These are phyloP conservation scores for Gymnopilus dilepis DNA, from an alignment of 768 basidiomycete species.

Conservation along the genomic window DNA sequence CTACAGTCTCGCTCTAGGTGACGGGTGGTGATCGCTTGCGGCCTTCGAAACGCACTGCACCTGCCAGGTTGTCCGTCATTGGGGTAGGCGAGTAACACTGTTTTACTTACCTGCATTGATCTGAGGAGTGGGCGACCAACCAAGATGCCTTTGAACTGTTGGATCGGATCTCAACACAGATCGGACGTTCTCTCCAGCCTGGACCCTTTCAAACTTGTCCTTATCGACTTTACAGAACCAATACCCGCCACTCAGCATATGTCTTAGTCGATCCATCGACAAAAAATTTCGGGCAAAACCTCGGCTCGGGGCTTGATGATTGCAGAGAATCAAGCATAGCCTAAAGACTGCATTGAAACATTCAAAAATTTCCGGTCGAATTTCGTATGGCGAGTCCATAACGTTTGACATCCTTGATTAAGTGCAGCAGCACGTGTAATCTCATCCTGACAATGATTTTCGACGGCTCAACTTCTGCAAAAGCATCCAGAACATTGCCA, in stretches of 20 bases:
- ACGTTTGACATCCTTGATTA: constrained; percentile 31
- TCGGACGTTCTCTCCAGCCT: constrained; percentile 24
- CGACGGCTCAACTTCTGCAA: constrained; percentile 30
- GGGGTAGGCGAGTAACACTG: too few relatives aligned
- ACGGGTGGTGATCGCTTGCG: too few relatives aligned
- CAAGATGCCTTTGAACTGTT: constrained; percentile 14
- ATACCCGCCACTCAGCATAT: constrained; percentile 34
- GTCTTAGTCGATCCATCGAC: constrained; percentile 32
- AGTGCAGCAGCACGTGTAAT: constrained; percentile 34
- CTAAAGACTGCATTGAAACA: constrained; percentile 45
- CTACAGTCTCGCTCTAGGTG: neutral
- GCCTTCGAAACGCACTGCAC: too few relatives aligned
- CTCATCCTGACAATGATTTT: constrained; percentile 36
- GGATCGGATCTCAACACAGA: constrained; percentile 9
- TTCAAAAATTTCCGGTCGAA: constrained; percentile 40
- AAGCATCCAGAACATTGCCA: constrained; percentile 37
- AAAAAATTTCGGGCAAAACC: constrained; percentile 35
- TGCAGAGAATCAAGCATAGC: constrained; percentile 36
- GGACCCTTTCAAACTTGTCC: constrained; percentile 20
- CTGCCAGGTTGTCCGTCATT: too few relatives aligned
- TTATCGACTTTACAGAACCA: too few relatives aligned
- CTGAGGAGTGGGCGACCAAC: constrained; percentile 2
- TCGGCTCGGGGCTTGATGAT: constrained; percentile 45
- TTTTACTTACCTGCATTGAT: neutral
- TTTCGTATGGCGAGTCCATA: constrained; percentile 34